Evolutionary conservation across 139 green algal genomes (phyloP).

Genomic region (Desmodesmus armatus): DNA sequence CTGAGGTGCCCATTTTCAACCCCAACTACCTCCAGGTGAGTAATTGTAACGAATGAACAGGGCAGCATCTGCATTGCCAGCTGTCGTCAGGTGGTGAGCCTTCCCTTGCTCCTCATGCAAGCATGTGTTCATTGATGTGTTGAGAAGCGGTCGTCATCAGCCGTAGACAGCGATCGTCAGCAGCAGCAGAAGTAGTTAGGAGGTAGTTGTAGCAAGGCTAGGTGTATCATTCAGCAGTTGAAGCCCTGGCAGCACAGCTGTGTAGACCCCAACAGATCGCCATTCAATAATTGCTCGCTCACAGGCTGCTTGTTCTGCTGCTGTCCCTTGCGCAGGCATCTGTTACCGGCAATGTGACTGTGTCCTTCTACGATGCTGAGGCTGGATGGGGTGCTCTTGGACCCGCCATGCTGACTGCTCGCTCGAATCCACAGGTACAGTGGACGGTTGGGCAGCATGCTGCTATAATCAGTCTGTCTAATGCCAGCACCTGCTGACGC

Average conservation of each 20-base stretch:
- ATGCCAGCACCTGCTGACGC: too few relatives aligned
- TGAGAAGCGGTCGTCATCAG: too few relatives aligned
- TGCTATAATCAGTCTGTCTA: neutral
- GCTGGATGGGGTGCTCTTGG: conserved; percentile 39
- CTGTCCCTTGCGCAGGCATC: neutral
- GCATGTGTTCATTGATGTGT: too few relatives aligned
- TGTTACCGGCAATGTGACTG: conserved; percentile 36
- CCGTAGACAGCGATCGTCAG: too few relatives aligned
- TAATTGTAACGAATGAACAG: neutral
- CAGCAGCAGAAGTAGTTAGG: too few relatives aligned
- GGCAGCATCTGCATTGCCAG: too few relatives aligned
- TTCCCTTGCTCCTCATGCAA: neutral
- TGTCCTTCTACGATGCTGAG: conserved; percentile 44
- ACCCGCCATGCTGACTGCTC: neutral
- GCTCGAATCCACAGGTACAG: neutral
- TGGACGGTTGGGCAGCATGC: neutral
- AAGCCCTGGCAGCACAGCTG: too few relatives aligned
- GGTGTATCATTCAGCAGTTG: too few relatives aligned
- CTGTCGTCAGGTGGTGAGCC: neutral
- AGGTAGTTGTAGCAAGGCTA: too few relatives aligned
- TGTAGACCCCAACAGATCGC: too few relatives aligned
- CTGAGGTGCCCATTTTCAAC: conserved; percentile 80
- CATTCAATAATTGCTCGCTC: too few relatives aligned
- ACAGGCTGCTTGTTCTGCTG: too few relatives aligned
- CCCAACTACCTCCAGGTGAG: conserved; percentile 82